Evolutionary conservation across 768 basidiomycete genomes (phyloP).

Genomic region (Tylopilus rubrobrunneus): DNA sequence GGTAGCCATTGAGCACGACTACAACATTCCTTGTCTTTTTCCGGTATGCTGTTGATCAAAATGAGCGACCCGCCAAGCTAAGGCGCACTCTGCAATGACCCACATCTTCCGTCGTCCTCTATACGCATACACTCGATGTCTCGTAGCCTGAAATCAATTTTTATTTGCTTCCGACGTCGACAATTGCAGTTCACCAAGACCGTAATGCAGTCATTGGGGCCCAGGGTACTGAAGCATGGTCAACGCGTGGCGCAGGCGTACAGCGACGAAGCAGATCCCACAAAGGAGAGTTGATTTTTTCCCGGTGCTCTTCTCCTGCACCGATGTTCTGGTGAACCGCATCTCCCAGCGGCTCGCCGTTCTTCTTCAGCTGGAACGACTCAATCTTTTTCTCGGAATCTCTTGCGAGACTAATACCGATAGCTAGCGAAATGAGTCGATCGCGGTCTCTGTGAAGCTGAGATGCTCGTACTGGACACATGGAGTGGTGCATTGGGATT

Average conservation of each 20-base stretch:
- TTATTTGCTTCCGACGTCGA: neutral
- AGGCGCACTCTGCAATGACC: no score
- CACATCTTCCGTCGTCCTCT: neutral
- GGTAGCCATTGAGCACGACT: no score
- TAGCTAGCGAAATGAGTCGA: neutral
- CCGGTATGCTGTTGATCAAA: no score
- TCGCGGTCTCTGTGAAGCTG: neutral
- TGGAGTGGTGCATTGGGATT: neutral
- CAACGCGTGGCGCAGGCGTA: neutral
- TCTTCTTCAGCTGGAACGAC: constrained; percentile 4
- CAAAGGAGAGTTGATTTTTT: constrained; percentile 5
- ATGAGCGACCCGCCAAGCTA: neutral
- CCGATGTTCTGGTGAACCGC: neutral
- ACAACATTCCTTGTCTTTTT: no score
- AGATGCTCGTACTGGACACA: constrained; percentile 2
- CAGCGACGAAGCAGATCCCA: neutral
- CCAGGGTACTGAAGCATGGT: neutral
- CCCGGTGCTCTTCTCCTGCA: neutral
- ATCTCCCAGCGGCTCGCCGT: neutral
- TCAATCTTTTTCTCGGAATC: constrained; percentile 4
- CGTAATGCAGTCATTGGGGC: neutral
- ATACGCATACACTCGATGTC: neutral
- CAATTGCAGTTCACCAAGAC: neutral
- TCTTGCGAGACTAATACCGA: constrained; percentile 6
- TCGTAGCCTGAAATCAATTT: neutral